Evolutionary conservation across 768 basidiomycete species (phyloP).

Genomic region (Pleurotus salmoneostramineus): DNA sequence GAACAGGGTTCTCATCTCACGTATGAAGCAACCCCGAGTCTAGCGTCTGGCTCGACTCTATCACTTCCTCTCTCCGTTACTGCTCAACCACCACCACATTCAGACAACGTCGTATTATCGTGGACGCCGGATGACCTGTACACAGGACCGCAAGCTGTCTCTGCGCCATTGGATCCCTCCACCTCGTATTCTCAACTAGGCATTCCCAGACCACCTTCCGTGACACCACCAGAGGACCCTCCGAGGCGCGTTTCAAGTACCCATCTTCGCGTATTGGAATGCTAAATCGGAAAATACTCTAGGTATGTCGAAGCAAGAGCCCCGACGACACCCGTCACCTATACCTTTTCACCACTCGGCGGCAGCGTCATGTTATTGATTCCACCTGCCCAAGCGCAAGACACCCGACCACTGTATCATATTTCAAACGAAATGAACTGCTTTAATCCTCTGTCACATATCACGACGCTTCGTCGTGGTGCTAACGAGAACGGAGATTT

Average conservation of each 20-base stretch:
- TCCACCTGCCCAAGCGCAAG: slow-evolving; percentile 14
- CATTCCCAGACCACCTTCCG: not conserved
- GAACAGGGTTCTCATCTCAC: not conserved
- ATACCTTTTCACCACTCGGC: slow-evolving; percentile 10
- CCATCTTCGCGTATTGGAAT: not conserved
- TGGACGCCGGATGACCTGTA: not conserved
- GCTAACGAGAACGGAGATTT: slow-evolving; percentile 21
- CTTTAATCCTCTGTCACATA: slow-evolving; percentile 30
- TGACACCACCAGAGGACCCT: not conserved
- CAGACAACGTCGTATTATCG: not conserved
- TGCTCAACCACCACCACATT: not conserved
- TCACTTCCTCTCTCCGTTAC: not conserved
- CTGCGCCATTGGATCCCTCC: not conserved
- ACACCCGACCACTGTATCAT: slow-evolving; percentile 23
- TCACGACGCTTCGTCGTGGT: slow-evolving; percentile 26
- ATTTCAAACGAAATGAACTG: slow-evolving; percentile 28
- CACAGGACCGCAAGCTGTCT: not conserved
- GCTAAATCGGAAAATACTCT: not conserved
- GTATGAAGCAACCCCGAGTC: not conserved
- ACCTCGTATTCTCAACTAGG: not conserved
- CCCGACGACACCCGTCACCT: slow-evolving; percentile 3
- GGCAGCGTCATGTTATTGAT: slow-evolving; percentile 17
- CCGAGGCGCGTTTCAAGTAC: not conserved
- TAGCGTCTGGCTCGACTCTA: not conserved
- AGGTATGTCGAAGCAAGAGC: slow-evolving; percentile 5